Evolutionary conservation across 768 basidiomycete genomes (phyloP).

Genomic region (Psilocybe subaeruginosa): DNA sequence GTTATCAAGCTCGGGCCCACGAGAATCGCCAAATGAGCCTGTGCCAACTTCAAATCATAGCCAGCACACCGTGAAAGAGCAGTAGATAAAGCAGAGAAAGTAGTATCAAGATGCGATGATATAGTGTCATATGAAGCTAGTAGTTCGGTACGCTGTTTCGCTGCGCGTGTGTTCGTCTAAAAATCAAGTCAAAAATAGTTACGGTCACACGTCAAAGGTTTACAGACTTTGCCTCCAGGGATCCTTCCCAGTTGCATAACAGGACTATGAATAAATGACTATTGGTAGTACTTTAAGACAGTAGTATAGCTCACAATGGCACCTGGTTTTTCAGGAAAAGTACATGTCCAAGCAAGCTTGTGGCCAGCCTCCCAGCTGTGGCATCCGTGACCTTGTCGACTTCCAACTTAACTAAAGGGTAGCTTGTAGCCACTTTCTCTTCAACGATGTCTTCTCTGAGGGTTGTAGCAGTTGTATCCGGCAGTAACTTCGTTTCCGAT

Average conservation of each 20-base stretch:
- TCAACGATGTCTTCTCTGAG: neutral
- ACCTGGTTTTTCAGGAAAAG: constrained; percentile 80
- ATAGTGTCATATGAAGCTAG: constrained; percentile 71
- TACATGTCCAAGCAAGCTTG: constrained; percentile 67
- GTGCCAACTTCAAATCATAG: constrained; percentile 18
- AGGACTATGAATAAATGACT: constrained; percentile 46
- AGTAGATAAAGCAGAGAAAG: constrained; percentile 72
- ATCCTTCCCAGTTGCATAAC: constrained; percentile 65
- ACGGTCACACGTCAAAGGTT: neutral
- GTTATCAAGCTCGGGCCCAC: constrained; percentile 68
- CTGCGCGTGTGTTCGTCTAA: constrained; percentile 48
- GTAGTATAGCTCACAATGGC: constrained; percentile 62
- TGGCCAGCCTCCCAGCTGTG: constrained; percentile 67
- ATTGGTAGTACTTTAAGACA: neutral
- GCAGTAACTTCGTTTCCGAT: neutral
- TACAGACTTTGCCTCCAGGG: constrained; percentile 46
- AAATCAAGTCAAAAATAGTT: neutral
- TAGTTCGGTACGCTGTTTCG: constrained; percentile 64
- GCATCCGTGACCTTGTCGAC: constrained; percentile 53
- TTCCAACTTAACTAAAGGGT: constrained; percentile 48
- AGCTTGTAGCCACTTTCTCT: constrained; percentile 14
- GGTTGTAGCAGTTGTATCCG: neutral
- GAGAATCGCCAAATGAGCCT: constrained; percentile 61
- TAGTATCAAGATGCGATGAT: constrained; percentile 72
- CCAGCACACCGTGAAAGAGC: constrained; percentile 48